Conservation (phyloP, 306 rosid species). For the Arachis stenosperma region DNA sequence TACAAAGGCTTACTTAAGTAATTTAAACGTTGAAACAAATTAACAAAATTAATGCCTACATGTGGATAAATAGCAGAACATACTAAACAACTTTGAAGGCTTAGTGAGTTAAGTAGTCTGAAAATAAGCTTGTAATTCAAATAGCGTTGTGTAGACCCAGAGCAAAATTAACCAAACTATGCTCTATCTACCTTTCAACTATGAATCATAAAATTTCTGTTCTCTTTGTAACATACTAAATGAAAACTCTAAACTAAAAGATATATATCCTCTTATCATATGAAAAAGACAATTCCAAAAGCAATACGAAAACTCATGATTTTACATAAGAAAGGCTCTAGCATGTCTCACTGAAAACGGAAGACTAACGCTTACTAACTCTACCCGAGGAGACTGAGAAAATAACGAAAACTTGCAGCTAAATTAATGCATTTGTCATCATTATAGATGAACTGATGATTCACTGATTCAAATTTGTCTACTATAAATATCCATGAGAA, state of each 20-base stretch:
- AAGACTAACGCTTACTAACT: neutral
- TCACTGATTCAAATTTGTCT: neutral
- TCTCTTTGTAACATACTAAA: neutral
- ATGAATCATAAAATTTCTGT: neutral
- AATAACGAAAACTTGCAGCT: neutral
- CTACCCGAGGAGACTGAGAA: neutral
- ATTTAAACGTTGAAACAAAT: neutral
- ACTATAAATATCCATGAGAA: neutral
- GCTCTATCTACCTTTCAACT: neutral
- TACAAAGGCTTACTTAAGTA: neutral
- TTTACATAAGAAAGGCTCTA: neutral
- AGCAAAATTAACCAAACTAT: neutral
- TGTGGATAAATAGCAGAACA: neutral
- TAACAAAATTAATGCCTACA: neutral
- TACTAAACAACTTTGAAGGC: neutral
- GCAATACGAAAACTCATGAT: neutral
- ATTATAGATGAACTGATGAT: neutral
- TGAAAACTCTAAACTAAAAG: neutral
- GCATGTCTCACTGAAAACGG: neutral
- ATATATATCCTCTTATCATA: neutral
- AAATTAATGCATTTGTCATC: neutral
- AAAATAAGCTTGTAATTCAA: neutral
- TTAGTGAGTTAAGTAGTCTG: neutral
- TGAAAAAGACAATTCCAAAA: constrained; percentile 12
- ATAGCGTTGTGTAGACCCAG: neutral